Percentiles rank a stretch among this genome's conserved stretches.
phyloP scores from a whole-genome alignment of 352 stramenopile species.

The Hyphochytrium catenoides region DNA sequence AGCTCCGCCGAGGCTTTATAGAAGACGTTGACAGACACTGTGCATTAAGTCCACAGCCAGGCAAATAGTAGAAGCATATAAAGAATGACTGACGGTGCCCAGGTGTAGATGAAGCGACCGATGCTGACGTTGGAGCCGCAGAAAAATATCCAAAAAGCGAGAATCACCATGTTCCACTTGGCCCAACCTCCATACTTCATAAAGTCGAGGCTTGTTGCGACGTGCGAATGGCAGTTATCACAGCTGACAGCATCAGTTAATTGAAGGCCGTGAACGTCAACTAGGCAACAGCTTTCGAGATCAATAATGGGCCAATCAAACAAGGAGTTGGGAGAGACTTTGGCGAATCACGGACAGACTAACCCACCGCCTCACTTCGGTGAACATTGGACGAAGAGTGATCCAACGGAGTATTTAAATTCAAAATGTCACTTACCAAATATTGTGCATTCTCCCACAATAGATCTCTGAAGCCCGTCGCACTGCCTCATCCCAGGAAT shows the following conservation, averaged over 20 bases:
- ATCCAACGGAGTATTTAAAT: no score
- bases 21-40: no score
- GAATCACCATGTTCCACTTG: constrained; percentile 30
- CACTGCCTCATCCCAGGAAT: constrained; percentile 71
- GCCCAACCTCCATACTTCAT: constrained; percentile 16
- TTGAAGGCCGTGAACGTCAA: no score
- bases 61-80: no score
- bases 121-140: constrained; percentile 19
- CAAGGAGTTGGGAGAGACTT: no score
- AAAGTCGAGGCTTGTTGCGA: constrained; percentile 41
- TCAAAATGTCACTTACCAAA: constrained; percentile 48
- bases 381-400: no score
- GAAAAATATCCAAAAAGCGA: constrained; percentile 42
- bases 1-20: no score
- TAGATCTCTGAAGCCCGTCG: constrained; percentile 71
- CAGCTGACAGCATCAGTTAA: constrained; percentile 30
- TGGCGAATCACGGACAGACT: no score
- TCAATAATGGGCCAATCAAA: no score
- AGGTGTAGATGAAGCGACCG: constrained; percentile 16
- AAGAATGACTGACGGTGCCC: constrained; percentile 23
- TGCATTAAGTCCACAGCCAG: no score
- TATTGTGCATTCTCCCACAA: constrained; percentile 78
- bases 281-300: no score
- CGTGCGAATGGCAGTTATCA: constrained; percentile 93
- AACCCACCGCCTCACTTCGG: no score